Evolutionary conservation across 73 alveolate species (phyloP), one percentile per base, ranked within the genome.

Genomic region (Stentor coeruleus): DNA sequence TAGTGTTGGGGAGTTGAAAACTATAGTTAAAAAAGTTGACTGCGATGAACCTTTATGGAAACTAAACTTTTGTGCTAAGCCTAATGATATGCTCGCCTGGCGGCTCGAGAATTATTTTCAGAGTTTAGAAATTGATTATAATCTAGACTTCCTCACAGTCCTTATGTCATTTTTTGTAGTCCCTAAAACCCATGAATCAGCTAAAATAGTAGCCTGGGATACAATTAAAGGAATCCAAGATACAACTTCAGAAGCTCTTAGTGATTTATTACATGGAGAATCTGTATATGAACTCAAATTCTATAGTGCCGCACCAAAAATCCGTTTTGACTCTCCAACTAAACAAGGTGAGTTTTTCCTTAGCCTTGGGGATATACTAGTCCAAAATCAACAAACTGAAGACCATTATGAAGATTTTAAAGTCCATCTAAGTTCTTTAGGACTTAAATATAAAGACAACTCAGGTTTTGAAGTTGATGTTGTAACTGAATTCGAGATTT

Each of bases 201-300:
- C 79, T 3, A 66, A 66, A 66, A 66, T 31, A 0, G 79, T 40
- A 33, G 79, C 79, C 0, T 66, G 79, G 79, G 79, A 66, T 33
- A 66, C 79, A 1, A 20, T 66, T 1, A 20, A 66, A 66, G 79
- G 79, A 20, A 1, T 66, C 0, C 79, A 66, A 2, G 79, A 66
- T 40, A 20, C 79, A 20, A 66, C 79, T 33, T 40, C n/a, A 66
- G 79, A 33, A 15, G 37, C 79, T 20, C 39, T 66, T 37, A 66
- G 49, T 66, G 79, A 66, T 2, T 31, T 66, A 11, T 26, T 66
- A 31, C 15, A 26, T 26, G 79, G 79, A 31, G 79, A 66, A 26
- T 20, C 79, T 20, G 15, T 28, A 66, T 66, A 26, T 66, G 15
- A 15, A 40, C 26, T 66, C 11, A 66, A 33, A 20, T 28, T 66